Conservation (phyloP, 1,284 basidiomycete genomes). For the Sanguinoderma infundibulare region DNA sequence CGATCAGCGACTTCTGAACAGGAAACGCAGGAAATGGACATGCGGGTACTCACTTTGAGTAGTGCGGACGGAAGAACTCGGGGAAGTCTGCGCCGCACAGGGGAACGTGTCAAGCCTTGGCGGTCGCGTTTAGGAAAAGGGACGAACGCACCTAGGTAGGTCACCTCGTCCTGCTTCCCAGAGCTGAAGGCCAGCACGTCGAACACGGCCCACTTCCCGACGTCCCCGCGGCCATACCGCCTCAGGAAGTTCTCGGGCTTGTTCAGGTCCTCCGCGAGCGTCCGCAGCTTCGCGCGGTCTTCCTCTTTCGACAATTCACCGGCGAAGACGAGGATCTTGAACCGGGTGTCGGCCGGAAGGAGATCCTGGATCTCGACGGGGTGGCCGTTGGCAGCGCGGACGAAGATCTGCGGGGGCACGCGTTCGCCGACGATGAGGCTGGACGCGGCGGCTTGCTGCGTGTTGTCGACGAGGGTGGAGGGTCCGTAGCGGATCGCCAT, state of each 20-base stretch:
- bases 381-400: conserved; percentile 66
- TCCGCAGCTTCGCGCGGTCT: conserved; percentile 45
- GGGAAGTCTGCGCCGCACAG: conserved; percentile 1
- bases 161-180: conserved; percentile 49
- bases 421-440: conserved; percentile 63
- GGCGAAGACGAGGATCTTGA: conserved; percentile 51
- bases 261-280: conserved; percentile 49
- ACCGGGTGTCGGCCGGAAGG: conserved; percentile 68
- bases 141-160: conserved; percentile 39
- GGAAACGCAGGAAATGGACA: neutral
- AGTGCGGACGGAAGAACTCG: conserved; percentile 4
- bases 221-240: conserved; percentile 29
- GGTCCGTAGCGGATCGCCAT: conserved; percentile 66
- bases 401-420: conserved; percentile 58
- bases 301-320: conserved; percentile 51
- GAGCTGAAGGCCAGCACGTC: conserved; percentile 58
- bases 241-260: conserved; percentile 42
- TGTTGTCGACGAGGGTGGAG: conserved; percentile 52
- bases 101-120: neutral
- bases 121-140: no score
- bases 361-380: conserved; percentile 73
- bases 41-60: neutral
- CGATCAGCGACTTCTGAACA: neutral
- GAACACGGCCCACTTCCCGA: conserved; percentile 55
- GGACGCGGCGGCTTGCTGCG: conserved; percentile 48